These are phyloP conservation scores for Cicer chorassanicum DNA, from an alignment of 306 rosid genomes.

Conservation along the genomic window DNA sequence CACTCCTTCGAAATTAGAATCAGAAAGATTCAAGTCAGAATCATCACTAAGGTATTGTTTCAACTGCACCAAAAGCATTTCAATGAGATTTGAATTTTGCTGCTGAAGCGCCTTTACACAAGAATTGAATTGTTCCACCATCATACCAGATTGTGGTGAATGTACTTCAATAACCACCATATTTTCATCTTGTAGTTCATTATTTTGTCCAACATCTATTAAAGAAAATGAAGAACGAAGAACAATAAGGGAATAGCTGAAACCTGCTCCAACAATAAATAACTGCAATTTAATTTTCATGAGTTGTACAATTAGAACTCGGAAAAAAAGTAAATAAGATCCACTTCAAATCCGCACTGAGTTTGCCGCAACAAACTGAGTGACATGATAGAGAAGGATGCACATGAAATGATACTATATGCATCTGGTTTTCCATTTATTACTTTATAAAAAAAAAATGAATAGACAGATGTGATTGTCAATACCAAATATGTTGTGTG, in stretches of 20 bases:
- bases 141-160: too few relatives aligned
- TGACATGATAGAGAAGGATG: conserved; percentile 35
- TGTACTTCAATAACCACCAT: too few relatives aligned
- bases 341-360: conserved; percentile 34
- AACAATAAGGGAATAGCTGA: conserved; percentile 24
- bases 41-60: neutral
- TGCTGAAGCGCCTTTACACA: too few relatives aligned
- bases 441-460: neutral
- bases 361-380: neutral
- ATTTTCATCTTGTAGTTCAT: too few relatives aligned
- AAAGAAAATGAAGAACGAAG: neutral
- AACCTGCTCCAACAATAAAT: neutral
- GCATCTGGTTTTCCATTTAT: conserved; percentile 31
- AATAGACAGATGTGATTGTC: conserved; percentile 2
- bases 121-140: too few relatives aligned
- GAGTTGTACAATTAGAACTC: conserved; percentile 20
- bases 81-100: too few relatives aligned
- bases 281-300: conserved; percentile 25
- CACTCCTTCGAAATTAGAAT: conserved; percentile 46
- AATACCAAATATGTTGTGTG: neutral
- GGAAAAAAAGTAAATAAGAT: conserved; percentile 22
- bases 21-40: neutral
- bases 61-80: neutral
- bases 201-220: too few relatives aligned
- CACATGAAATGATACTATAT: neutral